These are phyloP conservation scores for Tulasnella sp. DNA, from an alignment of 768 basidiomycete species.

Conservation along the genomic window DNA sequence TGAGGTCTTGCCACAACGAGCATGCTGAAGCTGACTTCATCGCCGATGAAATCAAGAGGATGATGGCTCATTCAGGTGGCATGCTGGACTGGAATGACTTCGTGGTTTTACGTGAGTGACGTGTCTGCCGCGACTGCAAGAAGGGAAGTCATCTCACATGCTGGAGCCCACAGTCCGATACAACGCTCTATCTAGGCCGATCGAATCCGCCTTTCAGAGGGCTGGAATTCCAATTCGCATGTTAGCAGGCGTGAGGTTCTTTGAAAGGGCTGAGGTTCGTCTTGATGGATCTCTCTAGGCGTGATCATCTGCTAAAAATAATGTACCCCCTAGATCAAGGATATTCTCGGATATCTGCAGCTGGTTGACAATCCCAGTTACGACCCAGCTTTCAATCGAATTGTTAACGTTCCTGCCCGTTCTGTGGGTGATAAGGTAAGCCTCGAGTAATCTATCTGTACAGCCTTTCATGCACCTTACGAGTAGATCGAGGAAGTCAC, in stretches of 20 bases:
- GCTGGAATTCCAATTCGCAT: slow-evolving; percentile 68
- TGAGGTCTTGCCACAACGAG: slow-evolving; percentile 43
- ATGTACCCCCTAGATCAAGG: slow-evolving; percentile 47
- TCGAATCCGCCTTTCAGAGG: slow-evolving; percentile 67
- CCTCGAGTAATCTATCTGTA: background rate
- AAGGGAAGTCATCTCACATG: too few relatives aligned
- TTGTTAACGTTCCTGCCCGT: slow-evolving; percentile 59
- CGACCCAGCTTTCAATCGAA: slow-evolving; percentile 57
- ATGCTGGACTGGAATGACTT: slow-evolving; percentile 63
- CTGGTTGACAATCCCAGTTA: slow-evolving; percentile 62
- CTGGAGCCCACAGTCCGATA: slow-evolving; percentile 74
- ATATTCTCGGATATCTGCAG: slow-evolving; percentile 71
- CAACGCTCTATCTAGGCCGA: slow-evolving; percentile 62
- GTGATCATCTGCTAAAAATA: background rate
- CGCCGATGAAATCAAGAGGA: slow-evolving; percentile 63
- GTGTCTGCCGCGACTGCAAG: too few relatives aligned
- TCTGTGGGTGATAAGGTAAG: slow-evolving; percentile 68
- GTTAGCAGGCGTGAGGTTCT: slow-evolving; percentile 75
- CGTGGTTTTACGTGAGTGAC: slow-evolving; percentile 59
- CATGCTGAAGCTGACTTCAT: slow-evolving; percentile 59
- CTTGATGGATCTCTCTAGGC: too few relatives aligned
- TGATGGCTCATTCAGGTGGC: slow-evolving; percentile 65
- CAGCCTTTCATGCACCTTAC: background rate
- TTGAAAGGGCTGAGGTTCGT: slow-evolving; percentile 64
- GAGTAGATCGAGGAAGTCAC: slow-evolving; percentile 33